Conservation (phyloP, 257 asterid genomes). For the Craterostigma plantagineum region DNA sequence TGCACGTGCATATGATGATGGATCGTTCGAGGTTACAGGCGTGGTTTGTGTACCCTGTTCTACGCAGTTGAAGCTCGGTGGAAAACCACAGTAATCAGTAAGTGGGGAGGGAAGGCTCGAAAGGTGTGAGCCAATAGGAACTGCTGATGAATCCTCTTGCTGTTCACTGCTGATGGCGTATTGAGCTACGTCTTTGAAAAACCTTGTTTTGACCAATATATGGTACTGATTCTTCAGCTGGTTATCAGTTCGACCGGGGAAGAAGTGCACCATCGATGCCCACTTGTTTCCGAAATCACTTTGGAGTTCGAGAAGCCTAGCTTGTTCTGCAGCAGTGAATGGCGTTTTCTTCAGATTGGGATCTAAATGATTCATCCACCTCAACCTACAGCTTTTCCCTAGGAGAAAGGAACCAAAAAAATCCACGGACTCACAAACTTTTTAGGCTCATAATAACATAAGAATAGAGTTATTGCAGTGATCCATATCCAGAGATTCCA, state of each 20-base stretch:
- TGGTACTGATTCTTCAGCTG: slow-evolving; percentile 33
- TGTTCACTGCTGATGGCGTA: no score
- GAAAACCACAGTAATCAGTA: no score
- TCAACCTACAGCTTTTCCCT: slow-evolving; percentile 35
- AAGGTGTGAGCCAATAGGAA: no score
- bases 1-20: no score
- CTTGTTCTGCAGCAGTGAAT: slow-evolving; percentile 16
- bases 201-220: slow-evolving; percentile 4
- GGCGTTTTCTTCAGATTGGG: slow-evolving; percentile 18
- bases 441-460: no score
- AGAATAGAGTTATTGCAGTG: not conserved
- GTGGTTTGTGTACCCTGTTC: no score
- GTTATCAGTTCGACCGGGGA: slow-evolving; percentile 24
- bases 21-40: no score
- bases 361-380: slow-evolving; percentile 32
- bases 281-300: slow-evolving; percentile 18
- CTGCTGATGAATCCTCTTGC: no score
- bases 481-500: no score
- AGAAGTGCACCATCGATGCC: slow-evolving; percentile 15
- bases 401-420: slow-evolving; percentile 3
- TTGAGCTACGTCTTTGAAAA: no score
- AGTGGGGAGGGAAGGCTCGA: no score
- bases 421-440: slow-evolving; percentile 1
- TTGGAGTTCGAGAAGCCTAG: slow-evolving; percentile 17
- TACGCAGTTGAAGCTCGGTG: no score